Base-by-base conservation (phyloP, 2,329 filamentous ascomycete species). In the Diaporthe sp. region DNA sequence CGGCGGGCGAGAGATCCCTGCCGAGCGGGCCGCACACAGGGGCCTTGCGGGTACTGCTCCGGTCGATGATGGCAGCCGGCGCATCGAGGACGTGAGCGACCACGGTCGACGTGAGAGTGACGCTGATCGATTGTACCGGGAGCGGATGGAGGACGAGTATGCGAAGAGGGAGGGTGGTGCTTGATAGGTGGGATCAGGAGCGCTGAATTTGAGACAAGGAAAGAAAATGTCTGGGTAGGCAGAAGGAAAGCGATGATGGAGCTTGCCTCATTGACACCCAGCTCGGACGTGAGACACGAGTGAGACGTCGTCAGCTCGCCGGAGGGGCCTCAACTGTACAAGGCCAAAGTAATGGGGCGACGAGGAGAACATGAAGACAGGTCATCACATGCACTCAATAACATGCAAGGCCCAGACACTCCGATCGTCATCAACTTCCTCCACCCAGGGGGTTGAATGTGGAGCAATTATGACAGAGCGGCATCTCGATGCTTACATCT, bases 61-160 rank as follows among this genome's bases (percentile, higher is more conserved):
- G 37, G 4, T 56, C 4, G n/a, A 9, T 9, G 35, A 15, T 17
- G 25, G 30, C 53, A 56, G 63, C 51, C 27, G 71, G 30, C 71
- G 53, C 17, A 69, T 73, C 51, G 71, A 73, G 61, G 71, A 69
- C 15, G 63, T 73, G 53, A 69, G 56, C 47, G 56, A 63, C 17
- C 53, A 30, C 17, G 37, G 12, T 1, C 13, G 35, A 4, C 25
- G 42, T 2, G 32, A 63, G 47, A 37, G 51, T 5, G 70, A 55
- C 4, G 53, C 44, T 22, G 70, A 63, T 35, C 56, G 70, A 12
- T 25, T 71, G 53, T 89, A 89, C 70, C 87, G 89, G 75, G 87
- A 89, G 80, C 80, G 82, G 5, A 89, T 89, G 79, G 88, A 89
- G 82, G 88, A 89, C 56, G 87, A 89, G 80, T 89, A 89, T 76